Conservation (phyloP, 441 rosid species). For the Omphalea diandra region DNA sequence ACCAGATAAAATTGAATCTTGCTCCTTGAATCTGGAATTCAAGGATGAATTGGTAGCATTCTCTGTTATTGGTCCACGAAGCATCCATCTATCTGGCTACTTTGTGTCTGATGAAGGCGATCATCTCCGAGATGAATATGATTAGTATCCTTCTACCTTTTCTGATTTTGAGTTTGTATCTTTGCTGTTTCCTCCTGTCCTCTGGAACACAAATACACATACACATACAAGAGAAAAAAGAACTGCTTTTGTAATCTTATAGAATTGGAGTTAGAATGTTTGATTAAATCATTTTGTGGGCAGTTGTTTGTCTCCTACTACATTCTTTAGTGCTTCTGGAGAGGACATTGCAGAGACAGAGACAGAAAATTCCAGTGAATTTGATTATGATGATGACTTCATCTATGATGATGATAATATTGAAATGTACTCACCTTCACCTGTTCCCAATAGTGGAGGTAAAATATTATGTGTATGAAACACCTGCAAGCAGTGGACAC, state of each 20-base stretch:
- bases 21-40: conserved; percentile 75
- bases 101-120: conserved; percentile 53
- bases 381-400: conserved; percentile 44
- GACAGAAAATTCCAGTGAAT: conserved; percentile 59
- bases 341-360: conserved; percentile 58
- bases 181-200: neutral
- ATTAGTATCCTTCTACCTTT: conserved; percentile 65
- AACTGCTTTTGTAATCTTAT: neutral
- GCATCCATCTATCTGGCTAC: conserved; percentile 88
- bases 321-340: conserved; percentile 59
- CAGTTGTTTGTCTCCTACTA: conserved; percentile 34
- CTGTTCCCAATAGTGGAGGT: conserved; percentile 76
- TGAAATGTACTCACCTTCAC: conserved; percentile 32
- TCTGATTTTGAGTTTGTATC: neutral
- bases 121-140: conserved; percentile 51
- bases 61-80: conserved; percentile 65
- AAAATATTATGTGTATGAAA: conserved; percentile 9
- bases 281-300: conserved; percentile 18
- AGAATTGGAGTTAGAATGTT: neutral
- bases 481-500: neutral
- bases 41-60: conserved; percentile 63
- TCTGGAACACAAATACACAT: no score
- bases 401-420: conserved; percentile 36
- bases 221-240: no score
- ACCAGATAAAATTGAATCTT: conserved; percentile 66